These are phyloP conservation scores for Diaporthe longicolla DNA, from an alignment of 2,329 filamentous ascomycete species.

Conservation along the genomic window DNA sequence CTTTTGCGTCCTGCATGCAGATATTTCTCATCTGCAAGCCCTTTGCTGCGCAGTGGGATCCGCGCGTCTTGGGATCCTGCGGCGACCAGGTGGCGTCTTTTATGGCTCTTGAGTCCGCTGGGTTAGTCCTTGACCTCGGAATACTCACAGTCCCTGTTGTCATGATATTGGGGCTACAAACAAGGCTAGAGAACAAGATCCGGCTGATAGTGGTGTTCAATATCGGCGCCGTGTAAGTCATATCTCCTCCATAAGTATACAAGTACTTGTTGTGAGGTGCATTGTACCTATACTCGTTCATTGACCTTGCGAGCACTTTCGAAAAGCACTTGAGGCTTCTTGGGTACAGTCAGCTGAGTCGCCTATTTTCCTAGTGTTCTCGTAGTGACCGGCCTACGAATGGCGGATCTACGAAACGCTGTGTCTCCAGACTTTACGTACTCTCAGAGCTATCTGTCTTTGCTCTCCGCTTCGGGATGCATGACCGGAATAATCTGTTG, in stretches of 20 bases:
- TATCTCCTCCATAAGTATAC: not conserved
- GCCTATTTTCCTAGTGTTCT: not conserved
- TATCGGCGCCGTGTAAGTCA: constrained; percentile 16
- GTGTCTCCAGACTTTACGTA: constrained; percentile 35
- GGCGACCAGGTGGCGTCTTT: constrained; percentile 33
- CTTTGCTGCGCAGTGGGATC: constrained; percentile 36
- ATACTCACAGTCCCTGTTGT: not conserved
- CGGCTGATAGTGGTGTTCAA: not conserved
- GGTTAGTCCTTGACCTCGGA: constrained; percentile 3
- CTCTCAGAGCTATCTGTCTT: constrained; percentile 28
- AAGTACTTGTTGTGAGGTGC: too few species aligned
- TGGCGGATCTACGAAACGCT: constrained; percentile 21
- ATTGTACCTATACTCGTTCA: too few species aligned
- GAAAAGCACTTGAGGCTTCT: too few species aligned
- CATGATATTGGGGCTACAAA: not conserved
- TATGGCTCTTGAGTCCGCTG: not conserved
- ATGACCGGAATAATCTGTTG: constrained; percentile 34
- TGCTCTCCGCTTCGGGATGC: constrained; percentile 2
- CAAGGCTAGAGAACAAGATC: not conserved
- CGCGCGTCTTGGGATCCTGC: constrained; percentile 10
- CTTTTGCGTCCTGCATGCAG: not conserved
- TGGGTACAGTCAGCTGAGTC: too few species aligned
- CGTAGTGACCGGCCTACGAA: constrained; percentile 23
- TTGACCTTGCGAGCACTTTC: too few species aligned
- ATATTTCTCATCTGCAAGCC: constrained; percentile 28